phyloP scores from a whole-genome alignment of 106 monocot genomes.

The Platanthera zijinensis region DNA sequence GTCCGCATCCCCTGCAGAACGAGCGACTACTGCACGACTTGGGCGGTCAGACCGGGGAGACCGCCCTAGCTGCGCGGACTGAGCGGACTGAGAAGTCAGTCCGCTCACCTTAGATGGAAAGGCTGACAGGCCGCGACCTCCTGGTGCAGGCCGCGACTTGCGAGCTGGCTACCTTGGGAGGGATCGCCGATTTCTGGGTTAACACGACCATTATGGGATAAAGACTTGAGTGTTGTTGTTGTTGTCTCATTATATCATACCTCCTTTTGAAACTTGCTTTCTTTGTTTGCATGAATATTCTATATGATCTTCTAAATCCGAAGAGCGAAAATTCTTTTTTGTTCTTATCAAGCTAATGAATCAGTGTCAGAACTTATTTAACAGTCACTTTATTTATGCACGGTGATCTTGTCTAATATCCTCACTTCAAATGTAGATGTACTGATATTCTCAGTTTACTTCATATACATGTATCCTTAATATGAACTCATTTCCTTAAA shows the following conservation, averaged over 20 bases:
- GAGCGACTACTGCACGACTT: too few species aligned
- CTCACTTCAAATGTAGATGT: not conserved
- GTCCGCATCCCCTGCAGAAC: too few species aligned
- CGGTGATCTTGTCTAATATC: not conserved
- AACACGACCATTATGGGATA: too few species aligned
- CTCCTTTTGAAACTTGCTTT: not conserved
- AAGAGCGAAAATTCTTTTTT: not conserved
- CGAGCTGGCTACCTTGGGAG: too few species aligned
- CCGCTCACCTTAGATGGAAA: too few species aligned
- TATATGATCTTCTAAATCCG: not conserved
- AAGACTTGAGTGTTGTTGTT: not conserved
- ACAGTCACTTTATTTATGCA: not conserved
- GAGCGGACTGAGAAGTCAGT: too few species aligned
- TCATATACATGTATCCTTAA: not conserved
- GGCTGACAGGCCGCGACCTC: too few species aligned
- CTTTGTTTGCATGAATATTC: not conserved
- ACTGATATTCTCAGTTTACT: not conserved
- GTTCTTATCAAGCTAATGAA: not conserved
- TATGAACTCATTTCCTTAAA: not conserved
- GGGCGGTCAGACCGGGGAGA: too few species aligned
- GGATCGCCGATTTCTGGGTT: too few species aligned
- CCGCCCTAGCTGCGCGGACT: too few species aligned
- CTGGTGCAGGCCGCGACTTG: too few species aligned
- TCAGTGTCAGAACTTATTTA: not conserved
- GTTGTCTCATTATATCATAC: not conserved